phyloP scores from a whole-genome alignment of 139 green algal species.

The Micromonas pusilla region DNA sequence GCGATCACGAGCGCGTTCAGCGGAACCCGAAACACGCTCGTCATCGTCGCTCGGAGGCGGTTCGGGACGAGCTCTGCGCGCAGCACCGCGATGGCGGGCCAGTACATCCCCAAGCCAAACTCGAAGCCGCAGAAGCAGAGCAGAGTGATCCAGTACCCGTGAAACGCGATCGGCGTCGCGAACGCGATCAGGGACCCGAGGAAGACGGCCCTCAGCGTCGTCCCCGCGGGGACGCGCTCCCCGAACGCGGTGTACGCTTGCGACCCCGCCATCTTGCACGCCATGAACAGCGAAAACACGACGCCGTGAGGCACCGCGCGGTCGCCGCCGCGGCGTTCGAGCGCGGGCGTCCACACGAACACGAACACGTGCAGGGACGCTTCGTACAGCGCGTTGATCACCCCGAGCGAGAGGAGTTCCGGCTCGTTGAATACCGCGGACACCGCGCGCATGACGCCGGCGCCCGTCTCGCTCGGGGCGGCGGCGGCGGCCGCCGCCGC shows the following conservation, averaged over 20 bases:
- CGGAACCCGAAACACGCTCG: slow-evolving; percentile 87
- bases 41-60: slow-evolving; percentile 77
- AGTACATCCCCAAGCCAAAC: slow-evolving; percentile 65
- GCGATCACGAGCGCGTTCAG: slow-evolving; percentile 76
- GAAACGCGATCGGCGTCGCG: background rate
- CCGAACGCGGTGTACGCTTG: background rate
- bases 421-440: background rate
- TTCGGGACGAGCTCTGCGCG: slow-evolving; percentile 76
- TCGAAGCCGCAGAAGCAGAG: slow-evolving; percentile 84
- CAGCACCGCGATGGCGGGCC: slow-evolving; percentile 86
- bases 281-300: slow-evolving; percentile 87
- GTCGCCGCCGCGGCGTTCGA: slow-evolving; percentile 50
- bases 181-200: slow-evolving; percentile 42
- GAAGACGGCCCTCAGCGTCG: slow-evolving; percentile 39
- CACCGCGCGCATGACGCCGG: background rate
- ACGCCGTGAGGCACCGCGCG: slow-evolving; percentile 68
- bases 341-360: slow-evolving; percentile 86
- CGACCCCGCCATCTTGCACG: slow-evolving; percentile 59
- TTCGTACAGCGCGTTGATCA: slow-evolving; percentile 82
- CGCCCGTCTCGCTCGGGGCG: background rate
- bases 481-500: slow-evolving; percentile 57
- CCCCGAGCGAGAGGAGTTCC: slow-evolving; percentile 44
- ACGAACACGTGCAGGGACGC: slow-evolving; percentile 89
- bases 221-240: background rate
- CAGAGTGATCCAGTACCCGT: slow-evolving; percentile 38